These are phyloP conservation scores for Collybiopsis confluens DNA, from an alignment of 768 basidiomycete species.

Conservation along the genomic window DNA sequence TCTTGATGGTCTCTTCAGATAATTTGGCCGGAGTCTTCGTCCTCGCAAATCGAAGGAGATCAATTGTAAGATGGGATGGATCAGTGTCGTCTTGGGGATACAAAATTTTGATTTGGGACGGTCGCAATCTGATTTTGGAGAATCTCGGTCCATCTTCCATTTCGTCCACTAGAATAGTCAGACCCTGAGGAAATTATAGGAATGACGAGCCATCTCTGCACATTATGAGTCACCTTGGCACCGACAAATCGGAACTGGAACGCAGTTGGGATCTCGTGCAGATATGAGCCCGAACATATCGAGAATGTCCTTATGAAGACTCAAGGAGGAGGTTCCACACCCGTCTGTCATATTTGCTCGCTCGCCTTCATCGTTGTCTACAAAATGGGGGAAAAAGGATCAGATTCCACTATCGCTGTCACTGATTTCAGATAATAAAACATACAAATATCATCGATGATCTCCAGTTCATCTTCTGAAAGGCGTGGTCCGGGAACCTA, in stretches of 20 bases:
- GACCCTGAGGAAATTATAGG: conserved; percentile 30
- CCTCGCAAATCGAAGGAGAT: conserved; percentile 41
- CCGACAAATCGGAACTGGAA: conserved; percentile 49
- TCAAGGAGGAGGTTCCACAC: conserved; percentile 41
- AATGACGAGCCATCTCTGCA: neutral
- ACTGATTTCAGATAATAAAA: conserved; percentile 2
- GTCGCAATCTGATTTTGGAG: conserved; percentile 28
- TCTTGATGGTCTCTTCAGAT: conserved; percentile 39
- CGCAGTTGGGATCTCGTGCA: conserved; percentile 36
- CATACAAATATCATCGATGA: conserved; percentile 48
- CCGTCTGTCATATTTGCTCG: conserved; percentile 53
- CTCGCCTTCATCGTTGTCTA: conserved; percentile 20
- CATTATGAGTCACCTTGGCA: conserved; percentile 31
- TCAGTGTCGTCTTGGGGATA: conserved; percentile 30
- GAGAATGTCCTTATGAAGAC: conserved; percentile 28
- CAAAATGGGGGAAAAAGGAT: conserved; percentile 13
- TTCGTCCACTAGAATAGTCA: conserved; percentile 17
- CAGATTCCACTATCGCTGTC: neutral
- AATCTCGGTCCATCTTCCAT: conserved; percentile 15
- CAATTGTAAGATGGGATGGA: conserved; percentile 42
- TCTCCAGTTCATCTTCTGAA: conserved; percentile 27
- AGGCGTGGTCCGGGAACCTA: conserved; percentile 51
- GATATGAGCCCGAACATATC: conserved; percentile 25
- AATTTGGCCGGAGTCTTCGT: conserved; percentile 30
- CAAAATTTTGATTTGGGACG: conserved; percentile 44